Evolutionary conservation across 2,329 filamentous ascomycete species (phyloP), one percentile per base, ranked within the genome.

Genomic region (Neobulgaria alba): DNA sequence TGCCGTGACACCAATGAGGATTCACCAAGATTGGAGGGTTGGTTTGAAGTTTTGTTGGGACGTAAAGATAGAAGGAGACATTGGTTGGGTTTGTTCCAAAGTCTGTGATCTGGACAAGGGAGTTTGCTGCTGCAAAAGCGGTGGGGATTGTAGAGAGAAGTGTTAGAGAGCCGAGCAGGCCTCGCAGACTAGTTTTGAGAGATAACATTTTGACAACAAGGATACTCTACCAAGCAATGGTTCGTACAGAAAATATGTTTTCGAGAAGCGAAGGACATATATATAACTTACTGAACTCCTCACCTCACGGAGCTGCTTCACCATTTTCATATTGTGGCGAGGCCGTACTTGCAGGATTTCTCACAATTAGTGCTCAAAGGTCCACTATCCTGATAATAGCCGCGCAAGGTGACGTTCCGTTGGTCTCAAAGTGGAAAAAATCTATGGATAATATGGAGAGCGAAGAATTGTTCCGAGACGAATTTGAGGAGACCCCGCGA

Each of bases 41-140:
- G 4, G 42, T 8, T 10, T 42, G 19, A 2, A 50, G 38, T 4
- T 23, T 48, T 2, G 36, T 34, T 7, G 52, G 51, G 20, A 54
- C 20, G 36, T 55, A 55, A 32, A 54, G 30, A 26, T 50, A 50
- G 37, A 53, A 51, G 2, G 39, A 37, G 2, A 64, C 63, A 10
- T 63, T 61, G 3, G 60, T 64, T 1, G 68, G 66, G 16, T 65
- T 67, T 8, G 53, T 49, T 10, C 67, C 67, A 36, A 66, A 71
- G 47, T 58, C 52, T 3, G 31, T 58, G 39, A 72, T 63, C 33
- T 63, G 57, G 9, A 45, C 31, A 23, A 52, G 46, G 4, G 40
- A 19, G 15, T 48, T 47, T 10, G 37, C 35, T 10, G 51, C 47
- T 10, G 39, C 42, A 17, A 38, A 30, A n/a, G 34, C 17, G 9